phyloP scores from a whole-genome alignment of 345 rosid genomes.

The Salix suchowensis region DNA sequence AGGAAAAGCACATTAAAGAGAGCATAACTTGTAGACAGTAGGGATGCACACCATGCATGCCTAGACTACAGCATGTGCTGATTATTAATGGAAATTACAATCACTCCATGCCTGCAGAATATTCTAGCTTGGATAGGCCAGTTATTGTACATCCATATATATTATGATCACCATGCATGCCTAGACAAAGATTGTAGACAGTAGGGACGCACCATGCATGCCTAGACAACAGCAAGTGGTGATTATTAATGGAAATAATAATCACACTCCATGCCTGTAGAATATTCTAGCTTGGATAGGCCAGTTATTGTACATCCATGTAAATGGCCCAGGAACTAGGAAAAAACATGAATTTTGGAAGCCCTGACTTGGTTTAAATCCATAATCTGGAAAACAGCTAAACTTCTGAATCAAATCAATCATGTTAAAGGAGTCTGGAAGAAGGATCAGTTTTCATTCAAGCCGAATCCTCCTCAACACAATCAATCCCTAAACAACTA shows the following conservation, averaged over 20 bases:
- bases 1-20: slow-evolving; percentile 20
- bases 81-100: neutral
- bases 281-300: neutral
- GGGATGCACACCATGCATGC: neutral
- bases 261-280: neutral
- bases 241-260: too few species aligned
- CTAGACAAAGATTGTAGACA: too few species aligned
- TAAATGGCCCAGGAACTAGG: neutral
- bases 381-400: neutral
- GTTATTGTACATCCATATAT: neutral
- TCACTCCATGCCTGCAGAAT: neutral
- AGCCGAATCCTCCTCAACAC: neutral
- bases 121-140: neutral
- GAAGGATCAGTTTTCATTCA: neutral
- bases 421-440: neutral
- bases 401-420: neutral
- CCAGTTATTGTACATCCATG: neutral
- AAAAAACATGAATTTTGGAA: neutral
- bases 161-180: too few species aligned
- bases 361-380: neutral
- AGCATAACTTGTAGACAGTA: neutral
- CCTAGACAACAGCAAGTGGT: too few species aligned
- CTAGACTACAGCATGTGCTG: too few species aligned
- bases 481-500: neutral
- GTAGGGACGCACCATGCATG: too few species aligned